Conservation (phyloP, 2,329 filamentous ascomycete genomes). For the Raffaelea ambrosiae region DNA sequence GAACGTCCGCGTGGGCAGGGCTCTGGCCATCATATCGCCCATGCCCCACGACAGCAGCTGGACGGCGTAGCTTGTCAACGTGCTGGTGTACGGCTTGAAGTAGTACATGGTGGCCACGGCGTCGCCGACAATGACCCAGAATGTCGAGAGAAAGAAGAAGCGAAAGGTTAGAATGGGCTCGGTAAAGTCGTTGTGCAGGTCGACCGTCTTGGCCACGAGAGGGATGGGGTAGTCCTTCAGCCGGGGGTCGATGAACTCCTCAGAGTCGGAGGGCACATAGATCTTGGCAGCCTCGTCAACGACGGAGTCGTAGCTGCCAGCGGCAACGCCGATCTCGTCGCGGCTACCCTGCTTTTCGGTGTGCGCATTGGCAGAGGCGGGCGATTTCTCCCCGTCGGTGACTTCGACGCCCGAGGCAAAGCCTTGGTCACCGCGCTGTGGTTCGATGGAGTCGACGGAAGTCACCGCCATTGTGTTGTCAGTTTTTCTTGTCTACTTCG, state of each 20-base stretch:
- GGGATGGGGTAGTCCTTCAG: conserved; percentile 22
- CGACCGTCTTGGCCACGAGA: conserved; percentile 23
- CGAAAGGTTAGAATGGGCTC: conserved; percentile 25
- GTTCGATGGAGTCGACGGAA: too few relatives aligned
- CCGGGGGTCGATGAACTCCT: conserved; percentile 22
- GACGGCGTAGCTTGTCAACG: conserved; percentile 20
- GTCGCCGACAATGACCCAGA: conserved; percentile 22
- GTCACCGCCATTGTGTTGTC: too few relatives aligned
- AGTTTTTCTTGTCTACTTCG: not conserved
- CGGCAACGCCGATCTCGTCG: conserved; percentile 8
- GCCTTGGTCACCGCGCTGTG: too few relatives aligned
- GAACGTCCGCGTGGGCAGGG: conserved; percentile 16
- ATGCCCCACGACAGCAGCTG: conserved; percentile 24
- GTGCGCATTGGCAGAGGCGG: too few relatives aligned
- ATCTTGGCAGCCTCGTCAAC: conserved; percentile 13
- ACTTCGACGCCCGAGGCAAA: too few relatives aligned
- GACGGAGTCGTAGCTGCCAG: conserved; percentile 2
- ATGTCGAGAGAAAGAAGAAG: conserved; percentile 21
- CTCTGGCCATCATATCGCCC: conserved; percentile 19
- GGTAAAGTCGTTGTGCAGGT: conserved; percentile 22
- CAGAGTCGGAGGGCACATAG: conserved; percentile 18
- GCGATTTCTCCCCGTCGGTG: too few relatives aligned
- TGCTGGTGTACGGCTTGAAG: conserved; percentile 21
- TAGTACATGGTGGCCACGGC: conserved; percentile 23
- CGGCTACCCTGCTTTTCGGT: not conserved